Evolutionary conservation across 805 yeast genomes (phyloP), one percentile per base, ranked within the genome.

Genomic region (Maudiozyma barnettii): DNA sequence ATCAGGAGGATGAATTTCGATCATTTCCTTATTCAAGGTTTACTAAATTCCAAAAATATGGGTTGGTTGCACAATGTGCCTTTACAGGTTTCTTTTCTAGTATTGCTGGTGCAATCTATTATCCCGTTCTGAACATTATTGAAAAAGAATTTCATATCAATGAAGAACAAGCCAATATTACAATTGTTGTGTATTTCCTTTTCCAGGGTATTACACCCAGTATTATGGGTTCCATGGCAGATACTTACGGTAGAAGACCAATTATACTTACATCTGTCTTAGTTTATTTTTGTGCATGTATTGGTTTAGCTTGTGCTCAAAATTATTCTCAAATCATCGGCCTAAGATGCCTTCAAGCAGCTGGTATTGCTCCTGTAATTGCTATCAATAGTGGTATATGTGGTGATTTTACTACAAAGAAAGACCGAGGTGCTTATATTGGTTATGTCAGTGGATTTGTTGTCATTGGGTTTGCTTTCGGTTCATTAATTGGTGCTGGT

Each of bases 201-300:
- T 74, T 82, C 46, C 96, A 88, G 64, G 95, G 95, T 1, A 49
- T 85, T 0, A 64, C 84, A 0, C 96, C 96, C 0, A 73, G 84
- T 1, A 59, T 85, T 16, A 72, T 81, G 59, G 82, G 87, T 0
- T 71, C 79, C 4, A 55, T 84, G 19, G 84, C 91, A 0, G 96
- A 88, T 59, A 58, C 69, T 3, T 48, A 73, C 41, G 96, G 96
- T 0, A 74, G 95, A 56, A 66, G 95, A 44, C 89, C 93, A 0
- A 71, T 82, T 0, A 68, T 82, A 18, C 46, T 84, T 26, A 45
- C 66, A 5, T 80, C 88, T 36, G 60, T 84, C 26, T 12, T 72
- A 0, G 66, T 80, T 1, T 87, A 78, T 54, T 65, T 78, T 19
- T 79, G 71, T 9, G 78, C 85, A 1, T 78, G 82, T 61, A 61